Percentiles rank a stretch among this genome's conserved stretches.
Evolutionary conservation across 83 land plant species (phyloP).

Genomic region (Diphasiastrum complanatum): DNA sequence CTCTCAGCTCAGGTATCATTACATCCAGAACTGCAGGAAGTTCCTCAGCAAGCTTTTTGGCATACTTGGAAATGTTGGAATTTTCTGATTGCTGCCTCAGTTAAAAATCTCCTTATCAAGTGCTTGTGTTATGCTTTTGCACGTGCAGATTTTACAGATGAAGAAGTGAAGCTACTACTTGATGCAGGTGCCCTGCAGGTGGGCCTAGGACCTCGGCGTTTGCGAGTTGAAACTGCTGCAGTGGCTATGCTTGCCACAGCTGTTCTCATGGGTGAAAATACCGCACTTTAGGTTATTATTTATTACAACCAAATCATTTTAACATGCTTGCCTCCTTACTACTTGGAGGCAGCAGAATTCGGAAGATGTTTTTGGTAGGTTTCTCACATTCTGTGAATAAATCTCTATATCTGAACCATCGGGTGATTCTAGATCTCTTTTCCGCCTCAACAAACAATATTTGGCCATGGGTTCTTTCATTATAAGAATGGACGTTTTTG

Average conservation of each 20-base stretch:
- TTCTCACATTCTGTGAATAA: too few relatives aligned
- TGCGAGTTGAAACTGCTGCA: slow-evolving; percentile 86
- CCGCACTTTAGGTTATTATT: too few relatives aligned
- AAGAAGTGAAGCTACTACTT: slow-evolving; percentile 49
- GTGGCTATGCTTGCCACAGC: slow-evolving; percentile 55
- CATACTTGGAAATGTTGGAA: not conserved
- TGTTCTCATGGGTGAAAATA: slow-evolving; percentile 58
- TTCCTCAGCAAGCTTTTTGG: not conserved
- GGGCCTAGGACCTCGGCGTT: slow-evolving; percentile 81
- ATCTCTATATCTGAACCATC: too few relatives aligned
- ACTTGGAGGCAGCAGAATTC: too few relatives aligned
- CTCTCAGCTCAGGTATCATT: not conserved
- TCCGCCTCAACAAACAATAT: too few relatives aligned
- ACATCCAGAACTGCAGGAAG: not conserved
- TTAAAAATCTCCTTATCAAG: not conserved
- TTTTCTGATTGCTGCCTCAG: not conserved
- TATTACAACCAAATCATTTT: too few relatives aligned
- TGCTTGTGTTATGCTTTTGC: not conserved
- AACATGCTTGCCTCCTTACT: too few relatives aligned
- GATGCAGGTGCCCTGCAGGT: slow-evolving; percentile 76
- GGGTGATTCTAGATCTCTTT: too few relatives aligned
- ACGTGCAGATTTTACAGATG: slow-evolving; percentile 67
- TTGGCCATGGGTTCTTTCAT: too few relatives aligned
- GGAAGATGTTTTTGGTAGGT: too few relatives aligned
- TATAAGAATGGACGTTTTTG: too few relatives aligned